Evolutionary conservation across 345 rosid species (phyloP), one percentile per base, ranked within the genome.

Genomic region (Salix brachista): DNA sequence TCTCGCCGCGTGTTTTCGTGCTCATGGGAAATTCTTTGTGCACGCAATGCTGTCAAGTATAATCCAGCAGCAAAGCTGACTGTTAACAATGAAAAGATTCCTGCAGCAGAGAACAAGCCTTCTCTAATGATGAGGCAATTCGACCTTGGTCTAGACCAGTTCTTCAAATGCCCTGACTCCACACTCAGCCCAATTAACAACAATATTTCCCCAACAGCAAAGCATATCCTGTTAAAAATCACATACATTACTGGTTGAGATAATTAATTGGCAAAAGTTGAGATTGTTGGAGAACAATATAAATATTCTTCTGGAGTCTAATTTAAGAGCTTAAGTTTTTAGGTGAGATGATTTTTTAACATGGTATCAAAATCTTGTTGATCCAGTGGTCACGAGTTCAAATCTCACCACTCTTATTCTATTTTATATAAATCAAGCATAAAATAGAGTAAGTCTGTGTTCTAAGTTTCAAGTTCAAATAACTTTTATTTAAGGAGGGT

Each of bases 31-130:
- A 87, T 69, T 58, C 75, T 87, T 75, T 88, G 91, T 42, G 94
- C 90, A n/a, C 89, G 91, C 23, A 92, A 80, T 65, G 91, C 94
- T 0, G 92, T 91, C n/a, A 96, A 30, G 89, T 92, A 89, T 62
- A 94, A 74, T 32, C 94, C 94, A 0, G 90, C 83, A 2, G 93
- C 97, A 70, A 94, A 82, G 77, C 89, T 88, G 8, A 91, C 94
- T 0, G 99, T 86, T 10, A 85, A 28, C 65, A 96, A 81, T 14
- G 95, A 79, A 60, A 94, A 84, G 5, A 90, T 86, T 46, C 93
- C 99, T 0, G 98, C 97, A 0, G 97, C 90, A 0, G 92, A 88
- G 76, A 94, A 96, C 77, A 96, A 72, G 58, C 98, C 99, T 86
- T 92, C 83, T 62, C 83, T 84, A 77, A 89, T 74, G 21, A 89